phyloP scores from a whole-genome alignment of 768 basidiomycete species.

The Mycena floridula region DNA sequence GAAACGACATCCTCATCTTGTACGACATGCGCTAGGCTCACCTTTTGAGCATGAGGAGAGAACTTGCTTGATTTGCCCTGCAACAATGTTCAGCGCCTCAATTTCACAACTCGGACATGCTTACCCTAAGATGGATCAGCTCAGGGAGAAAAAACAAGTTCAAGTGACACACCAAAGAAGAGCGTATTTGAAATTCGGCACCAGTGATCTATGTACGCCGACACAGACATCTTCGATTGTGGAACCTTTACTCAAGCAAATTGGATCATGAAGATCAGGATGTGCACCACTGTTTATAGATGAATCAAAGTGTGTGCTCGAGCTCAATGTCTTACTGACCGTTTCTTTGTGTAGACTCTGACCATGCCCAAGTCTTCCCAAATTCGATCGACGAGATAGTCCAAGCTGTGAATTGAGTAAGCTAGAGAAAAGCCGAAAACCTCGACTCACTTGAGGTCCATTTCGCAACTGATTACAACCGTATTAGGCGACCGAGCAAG shows the following conservation, averaged over 20 bases:
- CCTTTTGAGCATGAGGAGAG: constrained; percentile 89
- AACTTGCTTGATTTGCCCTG: constrained; percentile 95
- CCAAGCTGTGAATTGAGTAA: constrained; percentile 39
- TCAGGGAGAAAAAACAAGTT: background rate
- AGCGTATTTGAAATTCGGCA: constrained; percentile 88
- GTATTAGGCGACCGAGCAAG: constrained; percentile 76
- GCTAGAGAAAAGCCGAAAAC: background rate
- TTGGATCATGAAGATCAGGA: constrained; percentile 87
- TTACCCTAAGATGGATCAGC: constrained; percentile 3
- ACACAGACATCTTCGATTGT: constrained; percentile 95
- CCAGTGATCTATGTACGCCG: constrained; percentile 86
- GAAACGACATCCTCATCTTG: constrained; percentile 88
- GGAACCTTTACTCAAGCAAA: constrained; percentile 86
- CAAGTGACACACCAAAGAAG: constrained; percentile 71
- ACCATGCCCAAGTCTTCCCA: constrained; percentile 78
- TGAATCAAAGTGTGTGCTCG: too few relatives aligned
- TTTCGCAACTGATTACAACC: constrained; percentile 95
- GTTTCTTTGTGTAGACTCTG: constrained; percentile 96
- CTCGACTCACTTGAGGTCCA: constrained; percentile 73
- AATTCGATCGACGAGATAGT: constrained; percentile 69
- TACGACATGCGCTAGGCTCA: constrained; percentile 77
- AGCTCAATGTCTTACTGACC: too few relatives aligned
- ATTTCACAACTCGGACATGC: constrained; percentile 6
- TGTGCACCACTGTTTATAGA: too few relatives aligned
- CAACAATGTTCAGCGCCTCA: constrained; percentile 1